These are phyloP conservation scores for Tremella mesenterica DNA, from an alignment of 768 basidiomycete genomes.

Conservation along the genomic window DNA sequence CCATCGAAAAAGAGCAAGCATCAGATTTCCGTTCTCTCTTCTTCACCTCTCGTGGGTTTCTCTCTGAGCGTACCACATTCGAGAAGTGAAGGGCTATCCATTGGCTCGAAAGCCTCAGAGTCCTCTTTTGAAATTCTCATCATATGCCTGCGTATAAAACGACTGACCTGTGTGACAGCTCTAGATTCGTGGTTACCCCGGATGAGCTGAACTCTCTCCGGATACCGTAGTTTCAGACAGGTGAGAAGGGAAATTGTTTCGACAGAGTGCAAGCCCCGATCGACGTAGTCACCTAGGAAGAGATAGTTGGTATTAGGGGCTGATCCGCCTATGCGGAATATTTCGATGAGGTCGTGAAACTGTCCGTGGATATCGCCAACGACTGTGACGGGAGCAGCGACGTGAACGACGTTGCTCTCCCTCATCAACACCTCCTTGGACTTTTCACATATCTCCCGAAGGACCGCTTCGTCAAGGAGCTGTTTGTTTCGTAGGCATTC, in stretches of 20 bases:
- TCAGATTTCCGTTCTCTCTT: conserved; percentile 42
- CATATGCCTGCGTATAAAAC: conserved; percentile 15
- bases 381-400: conserved; percentile 92
- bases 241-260: conserved; percentile 96
- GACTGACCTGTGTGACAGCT: conserved; percentile 88
- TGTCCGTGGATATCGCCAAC: conserved; percentile 99
- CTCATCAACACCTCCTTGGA: conserved; percentile 99
- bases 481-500: conserved; percentile 82
- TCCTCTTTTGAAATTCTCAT: conserved; percentile 41
- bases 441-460: conserved; percentile 99
- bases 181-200: conserved; percentile 96
- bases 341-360: conserved; percentile 98
- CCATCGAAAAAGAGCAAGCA: conserved; percentile 2
- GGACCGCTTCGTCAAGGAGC: conserved; percentile 81
- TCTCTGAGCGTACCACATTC: conserved; percentile 29
- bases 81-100: conserved; percentile 9
- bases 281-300: conserved; percentile 97
- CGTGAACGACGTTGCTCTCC: conserved; percentile 96
- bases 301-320: conserved; percentile 96
- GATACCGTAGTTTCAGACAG: conserved; percentile 92
- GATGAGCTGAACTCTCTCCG: conserved; percentile 91
- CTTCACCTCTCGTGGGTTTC: conserved; percentile 26
- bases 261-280: conserved; percentile 93
- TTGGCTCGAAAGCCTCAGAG: conserved; percentile 28
- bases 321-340: conserved; percentile 96